These are phyloP conservation scores for Gentiana macrophylla DNA, from an alignment of 257 asterid genomes.

Conservation along the genomic window DNA sequence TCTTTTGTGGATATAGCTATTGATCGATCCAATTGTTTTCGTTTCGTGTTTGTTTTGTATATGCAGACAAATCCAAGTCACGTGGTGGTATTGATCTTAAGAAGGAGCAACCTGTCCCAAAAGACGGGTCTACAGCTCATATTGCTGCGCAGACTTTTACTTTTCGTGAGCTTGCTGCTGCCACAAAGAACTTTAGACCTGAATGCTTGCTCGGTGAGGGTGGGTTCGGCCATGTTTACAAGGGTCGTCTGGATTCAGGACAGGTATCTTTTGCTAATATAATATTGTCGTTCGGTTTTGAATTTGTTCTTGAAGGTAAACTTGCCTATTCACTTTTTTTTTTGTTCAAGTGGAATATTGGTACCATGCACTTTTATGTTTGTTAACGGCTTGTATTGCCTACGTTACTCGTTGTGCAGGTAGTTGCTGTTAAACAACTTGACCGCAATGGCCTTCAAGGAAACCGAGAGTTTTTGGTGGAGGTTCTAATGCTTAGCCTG, in stretches of 20 bases:
- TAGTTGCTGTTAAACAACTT: constrained; percentile 92
- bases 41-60: constrained; percentile 2
- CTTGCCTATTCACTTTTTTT: too few relatives aligned
- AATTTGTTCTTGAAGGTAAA: too few relatives aligned
- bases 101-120: constrained; percentile 49
- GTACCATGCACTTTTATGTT: background rate
- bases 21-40: background rate
- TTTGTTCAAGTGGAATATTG: too few relatives aligned
- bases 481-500: constrained; percentile 99
- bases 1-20: background rate
- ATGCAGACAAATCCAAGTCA: constrained; percentile 56
- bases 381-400: constrained; percentile 10
- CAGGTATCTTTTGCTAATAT: constrained; percentile 36
- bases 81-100: constrained; percentile 49
- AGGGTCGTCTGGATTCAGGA: constrained; percentile 75
- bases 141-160: constrained; percentile 92
- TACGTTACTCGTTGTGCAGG: constrained; percentile 35
- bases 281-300: background rate
- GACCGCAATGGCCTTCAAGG: constrained; percentile 96
- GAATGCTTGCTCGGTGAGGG: constrained; percentile 90
- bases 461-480: constrained; percentile 87
- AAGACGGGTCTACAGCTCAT: constrained; percentile 62
- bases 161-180: constrained; percentile 81
- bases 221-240: constrained; percentile 92
- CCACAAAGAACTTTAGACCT: constrained; percentile 66